phyloP scores from a whole-genome alignment of 805 yeast species.

The Wickerhamiella parazyma region DNA sequence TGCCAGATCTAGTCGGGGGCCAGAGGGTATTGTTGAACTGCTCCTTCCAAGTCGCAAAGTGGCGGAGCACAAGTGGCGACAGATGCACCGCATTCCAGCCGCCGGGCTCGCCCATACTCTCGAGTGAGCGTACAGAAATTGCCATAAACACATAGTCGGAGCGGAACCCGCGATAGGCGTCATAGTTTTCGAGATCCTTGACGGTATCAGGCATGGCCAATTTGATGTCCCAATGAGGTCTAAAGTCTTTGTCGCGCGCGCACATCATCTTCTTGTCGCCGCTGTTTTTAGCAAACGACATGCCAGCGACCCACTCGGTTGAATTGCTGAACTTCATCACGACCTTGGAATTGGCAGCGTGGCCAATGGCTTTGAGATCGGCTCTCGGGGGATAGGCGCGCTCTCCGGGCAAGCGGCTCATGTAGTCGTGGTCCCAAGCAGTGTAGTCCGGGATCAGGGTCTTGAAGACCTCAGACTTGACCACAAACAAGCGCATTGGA shows the following conservation, averaged over 20 bases:
- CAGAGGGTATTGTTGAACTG: constrained; percentile 68
- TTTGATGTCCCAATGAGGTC: constrained; percentile 50
- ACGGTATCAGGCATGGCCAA: constrained; percentile 45
- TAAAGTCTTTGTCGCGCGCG: constrained; percentile 35
- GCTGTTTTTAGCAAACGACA: constrained; percentile 53
- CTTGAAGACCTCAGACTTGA: constrained; percentile 45
- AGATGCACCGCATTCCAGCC: constrained; percentile 63
- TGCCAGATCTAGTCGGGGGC: constrained; percentile 67
- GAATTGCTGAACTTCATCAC: constrained; percentile 50
- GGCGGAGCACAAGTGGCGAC: constrained; percentile 51
- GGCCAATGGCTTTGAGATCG: constrained; percentile 17
- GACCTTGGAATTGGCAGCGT: constrained; percentile 29
- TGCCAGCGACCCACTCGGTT: constrained; percentile 68
- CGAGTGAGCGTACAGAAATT: constrained; percentile 29
- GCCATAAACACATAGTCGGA: constrained; percentile 72
- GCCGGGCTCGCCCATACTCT: constrained; percentile 8
- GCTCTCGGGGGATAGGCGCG: constrained; percentile 21
- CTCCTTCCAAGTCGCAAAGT: constrained; percentile 76
- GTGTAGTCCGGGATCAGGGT: constrained; percentile 70
- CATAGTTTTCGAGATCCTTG: constrained; percentile 40
- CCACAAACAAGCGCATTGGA: constrained; percentile 51
- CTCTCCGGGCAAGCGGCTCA: constrained; percentile 19
- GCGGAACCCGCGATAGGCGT: constrained; percentile 68
- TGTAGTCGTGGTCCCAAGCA: constrained; percentile 27
- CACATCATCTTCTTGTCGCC: constrained; percentile 22